Base-by-base conservation (phyloP, 2,329 filamentous ascomycete species). In the Karstenula rhodostoma region DNA sequence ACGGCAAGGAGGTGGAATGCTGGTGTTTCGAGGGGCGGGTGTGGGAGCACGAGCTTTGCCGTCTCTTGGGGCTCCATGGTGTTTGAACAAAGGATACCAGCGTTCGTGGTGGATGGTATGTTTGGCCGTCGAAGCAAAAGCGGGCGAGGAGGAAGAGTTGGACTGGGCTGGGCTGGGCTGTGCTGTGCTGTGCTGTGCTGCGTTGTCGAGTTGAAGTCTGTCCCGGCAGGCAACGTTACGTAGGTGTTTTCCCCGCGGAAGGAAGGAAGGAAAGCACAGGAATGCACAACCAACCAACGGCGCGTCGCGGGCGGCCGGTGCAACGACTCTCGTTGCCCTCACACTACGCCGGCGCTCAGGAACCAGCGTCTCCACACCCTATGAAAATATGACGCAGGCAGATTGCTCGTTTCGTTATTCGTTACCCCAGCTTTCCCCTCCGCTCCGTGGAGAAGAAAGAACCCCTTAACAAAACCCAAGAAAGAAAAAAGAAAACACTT, bases 1-100 rank as follows among this genome's bases (percentile, higher is more conserved):
- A 64, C 57, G 32, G 67, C 65, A 32, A 72, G 56, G 54, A 68
- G 44, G 50, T 67, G 60, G 40, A 68, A 44, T 19, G 52, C 47
- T 23, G 56, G 5, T 29, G 44, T 7, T 19, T 40, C 37, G 37
- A 40, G 4, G 13, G n/a, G 17, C 7, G 37, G 17, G n/a, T 40
- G 13, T 6, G 37, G 37, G 17, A 40, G n/a, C 7, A n/a, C 17
- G 7, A 40, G 37, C 29, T 32, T 32, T 10, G 4, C 29, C 12
- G 29, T 10, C 7, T 32, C 8, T 2, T 32, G 29, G 4, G 4
- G 29, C 29, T 40, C 35, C 35, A 40, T 27, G 23, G 22, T 15
- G 23, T 2, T 32, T 32, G 29, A 32, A 9, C 29, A 32, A 32
- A 32, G 29, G 12, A 32, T 9, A 6, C 29, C 8, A 10, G 29